These are phyloP conservation scores for Ogataea zsoltii DNA, from an alignment of 805 yeast species.

Conservation along the genomic window DNA sequence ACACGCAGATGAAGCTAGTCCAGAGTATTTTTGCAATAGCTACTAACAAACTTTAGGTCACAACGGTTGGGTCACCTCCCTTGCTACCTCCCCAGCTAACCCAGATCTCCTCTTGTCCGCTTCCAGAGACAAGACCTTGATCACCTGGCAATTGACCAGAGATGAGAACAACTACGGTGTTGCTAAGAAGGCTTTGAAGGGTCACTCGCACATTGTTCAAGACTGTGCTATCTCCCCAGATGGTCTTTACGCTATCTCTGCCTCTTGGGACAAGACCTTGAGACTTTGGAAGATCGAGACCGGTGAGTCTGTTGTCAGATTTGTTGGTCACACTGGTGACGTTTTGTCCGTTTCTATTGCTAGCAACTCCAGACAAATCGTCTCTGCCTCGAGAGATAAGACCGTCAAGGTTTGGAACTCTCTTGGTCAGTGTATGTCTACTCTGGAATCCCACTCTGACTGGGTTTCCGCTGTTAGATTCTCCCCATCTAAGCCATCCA, in stretches of 20 bases:
- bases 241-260: constrained; percentile 96
- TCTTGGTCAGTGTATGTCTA: constrained; percentile 94
- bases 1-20: no score
- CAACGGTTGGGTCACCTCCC: constrained; percentile 97
- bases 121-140: constrained; percentile 97
- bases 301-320: constrained; percentile 92
- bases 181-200: constrained; percentile 94
- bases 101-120: constrained; percentile 98
- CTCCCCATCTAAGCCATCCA: constrained; percentile 76
- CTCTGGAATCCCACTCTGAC: constrained; percentile 95
- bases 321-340: constrained; percentile 97
- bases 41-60: constrained; percentile 46
- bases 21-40: not conserved
- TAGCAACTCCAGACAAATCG: constrained; percentile 95
- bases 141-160: constrained; percentile 95
- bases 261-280: constrained; percentile 99
- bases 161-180: constrained; percentile 98
- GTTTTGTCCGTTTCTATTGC: constrained; percentile 97
- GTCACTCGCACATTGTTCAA: constrained; percentile 99
- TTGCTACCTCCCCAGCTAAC: constrained; percentile 96
- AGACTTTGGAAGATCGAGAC: constrained; percentile 97
- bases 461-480: constrained; percentile 99
- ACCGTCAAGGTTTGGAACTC: constrained; percentile 99
- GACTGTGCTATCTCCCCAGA: constrained; percentile 97
- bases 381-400: constrained; percentile 98